Base-by-base conservation (phyloP, 371 early-diverging fungal genomes). In the Circinella umbellata region DNA sequence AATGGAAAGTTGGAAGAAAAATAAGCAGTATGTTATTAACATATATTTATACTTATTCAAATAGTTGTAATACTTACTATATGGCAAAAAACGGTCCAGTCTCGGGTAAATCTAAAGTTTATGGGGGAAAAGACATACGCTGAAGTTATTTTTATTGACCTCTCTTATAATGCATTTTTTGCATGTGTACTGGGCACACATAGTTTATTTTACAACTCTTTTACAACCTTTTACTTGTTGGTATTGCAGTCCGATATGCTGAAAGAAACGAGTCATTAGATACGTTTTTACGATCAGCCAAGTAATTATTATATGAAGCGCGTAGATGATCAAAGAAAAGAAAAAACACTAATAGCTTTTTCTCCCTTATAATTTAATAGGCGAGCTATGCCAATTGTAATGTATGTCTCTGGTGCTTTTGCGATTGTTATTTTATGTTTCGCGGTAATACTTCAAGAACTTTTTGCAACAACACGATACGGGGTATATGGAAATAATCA, bases 241-340 rank as follows among this genome's bases (percentile, higher is more conserved):
- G 80, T 18, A 76, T 85, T 42, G 82, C 83, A 9, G 84, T 86
- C 65, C 80, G 87, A 14, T 68, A 84, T 13, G 86, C 80, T 0
- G 85, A 85, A 65, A 73, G 86, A 61, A 84, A 74, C 38, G 83
- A 83, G 39, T 76, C 85, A 8, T 64, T 87, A 13, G 79, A 85
- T 63, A 84, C 81, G 4, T 64, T 87, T 15, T 85, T 87, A 38
- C 74, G 78, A 27, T 79, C 82, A 0, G 68, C 77, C 13, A 74
- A 73, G 85, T 85, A 79, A 79, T 81, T 39, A 42, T 6, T 14
- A n/a, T 13, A 37, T 48, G 14, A 1, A 36, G 42, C 7, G 10
- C 17, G 47, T 49, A 55, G 27, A 27, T 27, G 27, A 27, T 27
- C 1, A 27, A 27, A 27, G 2, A 27, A 27, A 27, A 27, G 2